These are phyloP conservation scores for Ceratocystis variospora DNA, from an alignment of 2,329 filamentous ascomycete species.

Conservation along the genomic window DNA sequence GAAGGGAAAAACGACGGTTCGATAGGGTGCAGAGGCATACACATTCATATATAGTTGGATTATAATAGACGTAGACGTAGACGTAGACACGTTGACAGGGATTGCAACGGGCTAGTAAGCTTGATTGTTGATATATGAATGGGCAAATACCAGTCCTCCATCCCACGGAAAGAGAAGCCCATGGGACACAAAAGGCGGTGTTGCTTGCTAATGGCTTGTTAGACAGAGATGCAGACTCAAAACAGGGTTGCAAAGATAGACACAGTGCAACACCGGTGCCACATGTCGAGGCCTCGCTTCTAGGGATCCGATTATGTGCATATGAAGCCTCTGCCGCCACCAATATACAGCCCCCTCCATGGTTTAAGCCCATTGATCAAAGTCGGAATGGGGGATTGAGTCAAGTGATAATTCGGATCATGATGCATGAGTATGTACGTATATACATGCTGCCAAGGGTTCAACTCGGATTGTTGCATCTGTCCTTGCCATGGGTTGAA, in stretches of 20 bases:
- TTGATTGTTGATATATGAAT: background rate
- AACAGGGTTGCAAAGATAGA: slow-evolving; percentile 3
- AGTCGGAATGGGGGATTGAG: background rate
- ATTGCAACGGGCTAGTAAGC: background rate
- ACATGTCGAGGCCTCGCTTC: background rate
- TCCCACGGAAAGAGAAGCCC: background rate
- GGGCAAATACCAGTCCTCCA: background rate
- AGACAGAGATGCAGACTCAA: background rate
- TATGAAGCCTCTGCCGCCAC: background rate
- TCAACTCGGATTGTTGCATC: background rate
- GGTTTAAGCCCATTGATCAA: background rate
- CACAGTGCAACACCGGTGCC: background rate
- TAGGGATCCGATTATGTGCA: slow-evolving; percentile 3
- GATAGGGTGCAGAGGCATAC: slow-evolving; percentile 2
- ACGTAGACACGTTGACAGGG: background rate
- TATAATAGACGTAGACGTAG: background rate
- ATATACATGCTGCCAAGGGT: background rate
- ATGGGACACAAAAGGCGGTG: slow-evolving; percentile 5
- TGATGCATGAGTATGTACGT: background rate
- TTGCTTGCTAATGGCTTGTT: background rate
- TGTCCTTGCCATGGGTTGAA: background rate
- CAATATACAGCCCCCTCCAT: background rate
- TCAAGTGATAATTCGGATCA: background rate
- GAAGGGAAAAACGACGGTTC: background rate
- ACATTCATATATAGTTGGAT: background rate